A percentile compares a stretch with the other conserved stretches of the same genome.
These are phyloP conservation scores for Penicillium herquei DNA, from an alignment of 495 filamentous ascomycete genomes.

Conservation along the genomic window DNA sequence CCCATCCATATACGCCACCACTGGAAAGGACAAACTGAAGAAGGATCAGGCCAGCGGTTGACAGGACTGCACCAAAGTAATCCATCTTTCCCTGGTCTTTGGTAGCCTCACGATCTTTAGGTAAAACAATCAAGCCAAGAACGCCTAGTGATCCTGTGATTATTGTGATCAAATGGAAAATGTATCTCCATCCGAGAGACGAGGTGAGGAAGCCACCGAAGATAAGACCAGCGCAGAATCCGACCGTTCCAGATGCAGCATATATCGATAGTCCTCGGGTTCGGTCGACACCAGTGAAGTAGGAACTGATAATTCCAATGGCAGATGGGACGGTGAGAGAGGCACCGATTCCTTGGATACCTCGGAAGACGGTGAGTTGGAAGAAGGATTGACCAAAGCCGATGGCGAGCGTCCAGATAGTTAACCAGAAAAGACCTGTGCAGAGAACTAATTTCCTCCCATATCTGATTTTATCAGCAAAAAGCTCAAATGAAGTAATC, in stretches of 20 bases:
- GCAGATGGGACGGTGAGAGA: constrained; percentile 38
- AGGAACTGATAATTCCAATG: constrained; percentile 40
- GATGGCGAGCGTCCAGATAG: constrained; percentile 36
- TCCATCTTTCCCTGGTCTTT: constrained; percentile 29
- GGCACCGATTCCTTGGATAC: constrained; percentile 36
- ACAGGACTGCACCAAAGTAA: constrained; percentile 32
- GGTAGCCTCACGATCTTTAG: constrained; percentile 20
- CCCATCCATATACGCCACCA: constrained; percentile 46
- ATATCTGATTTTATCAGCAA: constrained; percentile 20
- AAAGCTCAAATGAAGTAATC: background rate
- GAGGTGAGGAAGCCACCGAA: constrained; percentile 38
- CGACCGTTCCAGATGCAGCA: constrained; percentile 35
- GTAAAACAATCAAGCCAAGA: constrained; percentile 33
- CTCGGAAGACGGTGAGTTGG: constrained; percentile 35
- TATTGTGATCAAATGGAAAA: constrained; percentile 36
- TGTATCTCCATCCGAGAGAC: constrained; percentile 37
- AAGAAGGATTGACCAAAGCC: constrained; percentile 38
- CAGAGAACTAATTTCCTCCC: constrained; percentile 36
- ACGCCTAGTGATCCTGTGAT: constrained; percentile 30
- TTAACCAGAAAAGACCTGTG: constrained; percentile 32
- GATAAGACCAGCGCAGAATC: constrained; percentile 37
- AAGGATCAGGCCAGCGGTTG: constrained; percentile 33
- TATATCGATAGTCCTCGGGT: constrained; percentile 37
- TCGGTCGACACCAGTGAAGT: constrained; percentile 35
- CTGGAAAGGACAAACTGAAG: constrained; percentile 40